Conservation (phyloP, 2,329 filamentous ascomycete genomes). For the Aspergillus brasiliensis region DNA sequence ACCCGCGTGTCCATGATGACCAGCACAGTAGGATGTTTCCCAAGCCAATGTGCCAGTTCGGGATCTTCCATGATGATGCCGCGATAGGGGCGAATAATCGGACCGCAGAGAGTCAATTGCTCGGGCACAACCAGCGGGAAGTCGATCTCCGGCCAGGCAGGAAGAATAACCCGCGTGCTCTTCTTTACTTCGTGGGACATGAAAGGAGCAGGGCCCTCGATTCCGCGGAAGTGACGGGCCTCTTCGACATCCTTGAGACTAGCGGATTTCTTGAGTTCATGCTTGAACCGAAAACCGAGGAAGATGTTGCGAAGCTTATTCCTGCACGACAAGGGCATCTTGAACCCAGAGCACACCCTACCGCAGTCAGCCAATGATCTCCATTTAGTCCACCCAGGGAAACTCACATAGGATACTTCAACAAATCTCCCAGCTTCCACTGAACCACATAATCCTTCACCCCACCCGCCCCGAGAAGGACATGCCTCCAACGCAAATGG, state of each 20-base stretch:
- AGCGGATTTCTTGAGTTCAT: constrained; percentile 16
- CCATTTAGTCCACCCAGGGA: neutral
- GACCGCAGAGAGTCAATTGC: constrained; percentile 46
- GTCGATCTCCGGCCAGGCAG: constrained; percentile 31
- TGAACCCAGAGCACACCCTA: constrained; percentile 45
- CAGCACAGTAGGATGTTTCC: constrained; percentile 43
- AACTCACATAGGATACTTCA: constrained; percentile 21
- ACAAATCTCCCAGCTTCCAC: constrained; percentile 34
- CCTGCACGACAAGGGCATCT: constrained; percentile 44
- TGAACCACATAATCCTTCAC: constrained; percentile 45
- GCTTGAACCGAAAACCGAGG: constrained; percentile 30
- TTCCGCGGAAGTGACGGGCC: constrained; percentile 26
- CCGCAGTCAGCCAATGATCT: neutral
- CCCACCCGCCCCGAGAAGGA: constrained; percentile 47
- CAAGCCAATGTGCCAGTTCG: constrained; percentile 45
- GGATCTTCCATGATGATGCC: constrained; percentile 39
- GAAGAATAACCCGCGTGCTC: constrained; percentile 18
- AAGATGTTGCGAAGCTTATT: constrained; percentile 44
- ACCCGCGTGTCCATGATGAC: constrained; percentile 48
- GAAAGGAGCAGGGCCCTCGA: constrained; percentile 22
- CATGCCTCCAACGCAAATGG: constrained; percentile 32
- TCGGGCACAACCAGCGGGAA: constrained; percentile 38
- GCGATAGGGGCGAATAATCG: constrained; percentile 40
- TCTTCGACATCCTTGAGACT: constrained; percentile 22
- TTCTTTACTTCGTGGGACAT: constrained; percentile 1